A percentile compares a stretch with the other conserved stretches of the same genome.
These are phyloP conservation scores for Arthrobotrys musiformis DNA, from an alignment of 2,329 filamentous ascomycete species.

Conservation along the genomic window DNA sequence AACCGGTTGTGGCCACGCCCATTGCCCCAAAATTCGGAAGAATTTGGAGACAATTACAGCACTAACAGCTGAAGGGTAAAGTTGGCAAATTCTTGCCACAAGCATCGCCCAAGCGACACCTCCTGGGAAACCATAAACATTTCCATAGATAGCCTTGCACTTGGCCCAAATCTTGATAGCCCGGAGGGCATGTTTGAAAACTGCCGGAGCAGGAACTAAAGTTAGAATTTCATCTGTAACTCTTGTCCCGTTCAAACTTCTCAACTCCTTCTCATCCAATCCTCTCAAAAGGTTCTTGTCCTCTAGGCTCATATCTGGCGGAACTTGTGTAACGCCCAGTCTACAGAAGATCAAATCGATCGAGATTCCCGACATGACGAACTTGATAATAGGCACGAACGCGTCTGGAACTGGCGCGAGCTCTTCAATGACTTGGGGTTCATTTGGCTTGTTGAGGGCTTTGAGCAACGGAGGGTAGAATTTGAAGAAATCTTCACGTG, in stretches of 20 bases:
- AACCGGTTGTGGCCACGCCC: slow-evolving; percentile 95
- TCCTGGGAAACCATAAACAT: slow-evolving; percentile 95
- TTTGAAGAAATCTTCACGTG: slow-evolving; percentile 89
- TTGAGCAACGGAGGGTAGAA: slow-evolving; percentile 83
- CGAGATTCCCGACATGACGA: slow-evolving; percentile 88
- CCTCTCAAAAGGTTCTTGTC: slow-evolving; percentile 87
- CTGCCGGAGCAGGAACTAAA: slow-evolving; percentile 86
- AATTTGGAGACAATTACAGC: slow-evolving; percentile 92
- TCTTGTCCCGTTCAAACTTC: slow-evolving; percentile 91
- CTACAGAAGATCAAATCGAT: slow-evolving; percentile 93
- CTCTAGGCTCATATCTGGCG: slow-evolving; percentile 77
- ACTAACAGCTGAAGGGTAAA: slow-evolving; percentile 91
- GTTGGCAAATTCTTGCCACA: slow-evolving; percentile 91
- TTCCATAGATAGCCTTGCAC: slow-evolving; percentile 89
- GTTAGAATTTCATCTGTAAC: slow-evolving; percentile 92
- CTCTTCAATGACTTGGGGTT: slow-evolving; percentile 82
- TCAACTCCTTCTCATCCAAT: slow-evolving; percentile 84
- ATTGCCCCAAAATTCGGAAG: slow-evolving; percentile 88
- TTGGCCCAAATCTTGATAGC: slow-evolving; percentile 98
- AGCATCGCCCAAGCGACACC: slow-evolving; percentile 99
- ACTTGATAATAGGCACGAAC: slow-evolving; percentile 96
- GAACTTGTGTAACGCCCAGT: slow-evolving; percentile 76
- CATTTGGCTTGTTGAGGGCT: slow-evolving; percentile 71
- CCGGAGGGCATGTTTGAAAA: slow-evolving; percentile 87
- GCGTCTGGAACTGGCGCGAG: slow-evolving; percentile 87